Conservation (phyloP, 768 basidiomycete species). For the Lentinus tigrinus region DNA sequence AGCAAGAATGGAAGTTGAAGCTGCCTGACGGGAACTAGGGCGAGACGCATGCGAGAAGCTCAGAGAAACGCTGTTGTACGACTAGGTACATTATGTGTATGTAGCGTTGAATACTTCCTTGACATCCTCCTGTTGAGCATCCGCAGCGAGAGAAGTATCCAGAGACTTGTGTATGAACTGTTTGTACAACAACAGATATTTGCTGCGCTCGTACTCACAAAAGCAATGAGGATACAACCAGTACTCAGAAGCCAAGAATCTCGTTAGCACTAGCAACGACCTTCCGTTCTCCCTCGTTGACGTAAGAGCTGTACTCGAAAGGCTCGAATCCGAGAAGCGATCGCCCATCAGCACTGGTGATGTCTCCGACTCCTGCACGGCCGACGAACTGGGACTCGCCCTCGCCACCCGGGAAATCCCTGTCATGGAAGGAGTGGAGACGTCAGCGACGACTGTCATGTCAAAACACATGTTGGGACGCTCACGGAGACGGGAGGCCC, state of each 20-base stretch:
- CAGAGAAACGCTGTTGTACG: neutral
- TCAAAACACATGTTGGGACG: slow-evolving; percentile 25
- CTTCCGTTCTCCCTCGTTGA: slow-evolving; percentile 9
- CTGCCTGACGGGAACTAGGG: slow-evolving; percentile 6
- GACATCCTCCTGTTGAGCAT: too few relatives aligned
- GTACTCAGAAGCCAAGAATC: slow-evolving; percentile 14
- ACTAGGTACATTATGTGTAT: neutral
- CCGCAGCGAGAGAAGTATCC: too few relatives aligned
- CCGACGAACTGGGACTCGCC: slow-evolving; percentile 40
- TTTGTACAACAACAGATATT: too few relatives aligned
- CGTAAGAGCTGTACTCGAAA: slow-evolving; percentile 22
- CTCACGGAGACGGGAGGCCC: slow-evolving; percentile 55
- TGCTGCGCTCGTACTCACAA: too few relatives aligned
- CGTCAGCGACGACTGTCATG: slow-evolving; percentile 15
- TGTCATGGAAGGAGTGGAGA: neutral
- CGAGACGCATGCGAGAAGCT: neutral
- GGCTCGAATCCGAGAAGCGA: slow-evolving; percentile 43
- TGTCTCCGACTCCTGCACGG: slow-evolving; percentile 38
- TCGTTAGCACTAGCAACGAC: slow-evolving; percentile 31
- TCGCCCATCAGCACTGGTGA: slow-evolving; percentile 36
- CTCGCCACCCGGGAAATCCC: slow-evolving; percentile 57
- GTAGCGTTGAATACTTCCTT: too few relatives aligned
- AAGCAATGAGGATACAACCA: too few relatives aligned
- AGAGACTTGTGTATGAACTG: too few relatives aligned
- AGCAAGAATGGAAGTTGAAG: slow-evolving; percentile 24